Conservation (phyloP, 768 basidiomycete genomes). For the Lyophyllum semitale region DNA sequence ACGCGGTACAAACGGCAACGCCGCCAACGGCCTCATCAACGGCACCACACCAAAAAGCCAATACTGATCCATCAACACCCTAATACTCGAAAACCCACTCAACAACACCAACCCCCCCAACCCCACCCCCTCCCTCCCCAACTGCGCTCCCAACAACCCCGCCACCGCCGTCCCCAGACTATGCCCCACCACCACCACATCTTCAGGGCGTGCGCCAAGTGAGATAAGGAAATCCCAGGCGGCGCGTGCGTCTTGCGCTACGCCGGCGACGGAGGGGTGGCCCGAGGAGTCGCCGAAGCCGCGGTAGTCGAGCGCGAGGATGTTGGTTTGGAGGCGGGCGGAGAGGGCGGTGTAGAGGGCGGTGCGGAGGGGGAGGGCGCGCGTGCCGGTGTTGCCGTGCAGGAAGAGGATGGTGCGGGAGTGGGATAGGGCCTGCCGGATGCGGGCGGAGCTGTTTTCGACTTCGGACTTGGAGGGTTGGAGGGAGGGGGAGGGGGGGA, state of each 20-base stretch:
- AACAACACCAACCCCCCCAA: slow-evolving; percentile 49
- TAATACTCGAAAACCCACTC: slow-evolving; percentile 45
- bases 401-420: slow-evolving; percentile 68
- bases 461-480: slow-evolving; percentile 18
- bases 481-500: slow-evolving; percentile 32
- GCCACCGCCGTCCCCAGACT: slow-evolving; percentile 78
- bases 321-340: slow-evolving; percentile 54
- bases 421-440: slow-evolving; percentile 28
- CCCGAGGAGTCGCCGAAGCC: slow-evolving; percentile 77
- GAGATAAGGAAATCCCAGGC: slow-evolving; percentile 66
- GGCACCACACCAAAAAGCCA: slow-evolving; percentile 65
- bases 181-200: slow-evolving; percentile 69
- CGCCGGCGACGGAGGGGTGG: slow-evolving; percentile 59
- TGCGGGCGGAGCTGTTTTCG: slow-evolving; percentile 16
- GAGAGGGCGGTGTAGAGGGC: slow-evolving; percentile 51
- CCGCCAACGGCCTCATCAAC: slow-evolving; percentile 66
- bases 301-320: slow-evolving; percentile 73
- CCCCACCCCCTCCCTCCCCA: slow-evolving; percentile 43
- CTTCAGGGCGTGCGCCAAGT: slow-evolving; percentile 46
- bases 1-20: slow-evolving; percentile 65
- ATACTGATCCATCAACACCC: slow-evolving; percentile 67
- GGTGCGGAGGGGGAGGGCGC: slow-evolving; percentile 55
- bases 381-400: slow-evolving; percentile 74
- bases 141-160: slow-evolving; percentile 42
- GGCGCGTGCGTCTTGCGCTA: slow-evolving; percentile 57